Evolutionary conservation across 2,329 filamentous ascomycete species (phyloP), one percentile per base, ranked within the genome.

Genomic region (Apiospora aurea): DNA sequence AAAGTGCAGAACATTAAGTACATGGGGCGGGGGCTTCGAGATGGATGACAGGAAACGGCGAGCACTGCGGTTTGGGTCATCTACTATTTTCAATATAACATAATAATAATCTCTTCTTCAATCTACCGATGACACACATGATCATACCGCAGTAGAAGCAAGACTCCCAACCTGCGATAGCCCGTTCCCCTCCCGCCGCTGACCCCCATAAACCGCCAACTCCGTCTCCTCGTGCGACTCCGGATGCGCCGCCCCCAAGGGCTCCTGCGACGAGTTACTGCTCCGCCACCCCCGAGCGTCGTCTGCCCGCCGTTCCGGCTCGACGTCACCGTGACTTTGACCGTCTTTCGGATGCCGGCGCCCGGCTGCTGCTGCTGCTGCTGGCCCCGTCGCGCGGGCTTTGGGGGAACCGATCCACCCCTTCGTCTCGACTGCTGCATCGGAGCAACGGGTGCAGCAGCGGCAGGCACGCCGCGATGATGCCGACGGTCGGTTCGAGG

Each of bases 281-380:
- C 57, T 41, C 29, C 18, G 57, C 57, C 57, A 64, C 57, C 57
- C 10, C 57, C 34, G 34, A 64, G 57, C 34, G 57, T 64, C 57
- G 57, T 64, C 34, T 38, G 18, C 18, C 26, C 21, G 8, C 53
- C 18, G 34, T 21, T 64, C 21, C 57, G 57, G 10, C 57, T 64
- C 3, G 34, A 64, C 34, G 57, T 64, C 21, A 64, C 57, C 16
- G 57, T 41, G 10, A 64, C 34, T 41, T 64, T 64, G 29, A 64
- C 34, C 57, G 57, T 64, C 10, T 64, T 64, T 10, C 57, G 4
- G 57, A 64, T 64, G 18, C 46, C 46, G 18, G 57, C 34, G 11
- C 34, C 38, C 18, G 18, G 18, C 18, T 38, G 21, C 1, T 13
- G 34, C 21, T n/a, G 26, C 26, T 61, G 53, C 18, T 18, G 16